Evolutionary conservation across 805 yeast species (phyloP).

Genomic region (Saturnispora ahearnii): DNA sequence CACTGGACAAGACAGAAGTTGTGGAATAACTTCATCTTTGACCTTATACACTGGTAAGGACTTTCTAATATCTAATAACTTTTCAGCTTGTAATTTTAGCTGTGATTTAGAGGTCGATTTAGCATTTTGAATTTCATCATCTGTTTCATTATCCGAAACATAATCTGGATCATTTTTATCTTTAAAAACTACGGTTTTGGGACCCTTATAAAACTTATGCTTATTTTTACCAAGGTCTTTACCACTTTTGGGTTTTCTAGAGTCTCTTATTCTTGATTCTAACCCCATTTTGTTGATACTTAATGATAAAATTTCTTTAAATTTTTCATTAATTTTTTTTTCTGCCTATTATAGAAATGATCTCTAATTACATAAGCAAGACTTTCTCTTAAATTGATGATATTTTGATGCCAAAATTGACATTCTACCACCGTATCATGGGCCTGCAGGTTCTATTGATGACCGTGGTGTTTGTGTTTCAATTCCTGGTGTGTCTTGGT

Average conservation of each 20-base stretch:
- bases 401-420: neutral
- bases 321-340: neutral
- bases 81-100: slow-evolving; percentile 33
- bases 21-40: slow-evolving; percentile 49
- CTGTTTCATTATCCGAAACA: slow-evolving; percentile 16
- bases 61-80: slow-evolving; percentile 43
- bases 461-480: slow-evolving; percentile 37
- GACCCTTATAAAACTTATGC: neutral
- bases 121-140: slow-evolving; percentile 14
- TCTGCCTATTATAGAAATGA: neutral
- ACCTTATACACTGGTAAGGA: slow-evolving; percentile 71
- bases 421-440: slow-evolving; percentile 3
- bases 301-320: neutral
- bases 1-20: slow-evolving; percentile 50
- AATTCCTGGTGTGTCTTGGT: slow-evolving; percentile 49
- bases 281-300: slow-evolving; percentile 1
- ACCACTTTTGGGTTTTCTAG: neutral
- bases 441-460: neutral
- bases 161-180: slow-evolving; percentile 19
- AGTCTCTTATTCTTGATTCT: neutral
- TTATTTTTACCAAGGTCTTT: neutral
- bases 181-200: slow-evolving; percentile 21
- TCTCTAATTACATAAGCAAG: neutral
- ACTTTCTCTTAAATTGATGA: neutral
- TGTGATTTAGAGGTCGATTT: slow-evolving; percentile 1